Evolutionary conservation across 495 filamentous ascomycete genomes (phyloP), one percentile per base, ranked within the genome.

Genomic region (Friedmanniomyces simplex): DNA sequence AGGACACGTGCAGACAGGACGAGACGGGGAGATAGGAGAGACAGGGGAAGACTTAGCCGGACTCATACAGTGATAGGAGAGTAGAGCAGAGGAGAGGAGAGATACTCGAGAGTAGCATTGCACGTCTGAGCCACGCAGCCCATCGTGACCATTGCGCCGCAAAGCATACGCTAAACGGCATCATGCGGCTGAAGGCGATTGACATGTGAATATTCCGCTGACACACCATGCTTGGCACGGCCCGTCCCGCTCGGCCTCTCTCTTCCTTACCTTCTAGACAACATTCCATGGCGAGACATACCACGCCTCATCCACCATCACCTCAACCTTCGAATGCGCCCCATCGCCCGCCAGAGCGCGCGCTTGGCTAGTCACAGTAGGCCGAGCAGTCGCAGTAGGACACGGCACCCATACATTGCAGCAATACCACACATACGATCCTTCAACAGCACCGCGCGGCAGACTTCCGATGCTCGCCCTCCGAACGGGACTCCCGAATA

Each of bases 341-440:
- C 61, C 14, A 36, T 60, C 25, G 43, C 52, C 32, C 61, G 61
- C 46, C 57, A 59, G 37, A 56, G 61, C 52, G 30, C 42, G n/a
- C 61, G 61, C 57, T 48, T 60, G 57, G 57, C 61, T 12, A 21
- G 20, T 18, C 36, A 39, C 14, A 47, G 39, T 18, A 24, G 43
- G 25, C 32, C 28, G 6, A 39, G 36, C 28, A 39, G 55, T 43
- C 32, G 55, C 6, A 51, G 30, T 14, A 28, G 45, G 10, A 20
- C 16, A 12, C 45, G 30, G 18, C 47, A 50, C 49, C n/a, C 36
- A 54, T 25, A 24, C 52, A 10, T 4, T 10, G 28, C 28, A 32
- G 28, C 10, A 32, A 10, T 32, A 32, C 28, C 28, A 10, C 28
- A 3, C 28, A 32, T 32, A 32, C 28, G 28, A 32, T 11, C 56